A percentile compares a stretch with the other conserved stretches of the same genome.
These are phyloP conservation scores for Micractinium sp. DNA, from an alignment of 139 green algal genomes.

Conservation along the genomic window DNA sequence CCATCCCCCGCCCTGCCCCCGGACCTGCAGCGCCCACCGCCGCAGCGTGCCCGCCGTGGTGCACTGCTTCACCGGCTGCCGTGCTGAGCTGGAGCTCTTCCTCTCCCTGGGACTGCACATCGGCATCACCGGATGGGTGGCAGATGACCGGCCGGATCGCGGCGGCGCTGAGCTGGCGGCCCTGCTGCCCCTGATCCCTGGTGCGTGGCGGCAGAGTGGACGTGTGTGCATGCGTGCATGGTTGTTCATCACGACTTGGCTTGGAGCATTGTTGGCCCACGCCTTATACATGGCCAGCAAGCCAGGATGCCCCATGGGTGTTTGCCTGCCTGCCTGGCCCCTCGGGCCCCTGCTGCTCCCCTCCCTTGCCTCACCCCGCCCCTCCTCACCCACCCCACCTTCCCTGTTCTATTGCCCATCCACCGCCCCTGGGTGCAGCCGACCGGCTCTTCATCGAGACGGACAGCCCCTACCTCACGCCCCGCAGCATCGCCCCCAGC, in stretches of 20 bases:
- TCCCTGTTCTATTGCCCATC: not conserved
- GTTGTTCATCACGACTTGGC: too few relatives aligned
- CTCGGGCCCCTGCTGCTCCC: not conserved
- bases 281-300: too few relatives aligned
- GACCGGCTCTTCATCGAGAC: constrained; percentile 82
- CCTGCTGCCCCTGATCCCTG: constrained; percentile 60
- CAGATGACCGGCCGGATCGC: constrained; percentile 72
- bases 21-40: constrained; percentile 40
- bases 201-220: not conserved
- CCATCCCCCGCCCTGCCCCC: not conserved
- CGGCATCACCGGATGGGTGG: constrained; percentile 83
- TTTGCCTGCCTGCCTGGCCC: too few relatives aligned
- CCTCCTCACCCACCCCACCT: not conserved
- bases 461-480: constrained; percentile 78
- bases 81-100: constrained; percentile 60
- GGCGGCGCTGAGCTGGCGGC: constrained; percentile 68
- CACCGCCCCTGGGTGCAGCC: not conserved
- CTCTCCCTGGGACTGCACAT: constrained; percentile 70
- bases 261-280: too few relatives aligned
- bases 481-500: constrained; percentile 55
- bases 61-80: constrained; percentile 82
- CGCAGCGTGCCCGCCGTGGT: constrained; percentile 62
- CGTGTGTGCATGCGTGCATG: not conserved
- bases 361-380: not conserved
- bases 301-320: too few relatives aligned